These are phyloP conservation scores for Candida montana DNA, from an alignment of 805 yeast species.

Conservation along the genomic window DNA sequence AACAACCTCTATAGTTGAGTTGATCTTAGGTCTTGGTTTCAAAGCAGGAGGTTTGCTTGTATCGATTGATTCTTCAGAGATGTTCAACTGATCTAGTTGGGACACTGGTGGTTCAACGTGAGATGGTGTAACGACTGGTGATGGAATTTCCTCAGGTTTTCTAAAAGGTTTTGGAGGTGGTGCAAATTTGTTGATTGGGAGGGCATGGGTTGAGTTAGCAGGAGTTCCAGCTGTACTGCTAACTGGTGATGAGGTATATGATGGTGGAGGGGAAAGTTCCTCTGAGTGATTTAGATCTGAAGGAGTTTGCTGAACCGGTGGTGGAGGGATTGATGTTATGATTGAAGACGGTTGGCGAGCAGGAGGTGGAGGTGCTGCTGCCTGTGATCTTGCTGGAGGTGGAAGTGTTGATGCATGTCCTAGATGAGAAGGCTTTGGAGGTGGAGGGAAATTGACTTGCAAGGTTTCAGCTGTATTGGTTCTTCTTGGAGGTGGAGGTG, in stretches of 20 bases:
- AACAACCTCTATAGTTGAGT: not conserved
- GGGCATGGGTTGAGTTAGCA: not conserved
- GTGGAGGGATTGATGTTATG: too few species aligned
- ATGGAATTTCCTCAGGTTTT: not conserved
- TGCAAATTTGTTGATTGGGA: slow-evolving; percentile 8
- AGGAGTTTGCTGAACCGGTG: too few species aligned
- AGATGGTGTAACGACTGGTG: too few species aligned
- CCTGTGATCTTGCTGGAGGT: too few species aligned
- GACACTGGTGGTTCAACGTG: too few species aligned
- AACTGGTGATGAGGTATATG: not conserved
- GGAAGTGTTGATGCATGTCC: not conserved
- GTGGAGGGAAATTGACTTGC: slow-evolving; percentile 9
- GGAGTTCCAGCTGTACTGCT: not conserved
- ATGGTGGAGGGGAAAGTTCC: slow-evolving; percentile 2
- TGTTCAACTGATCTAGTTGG: too few species aligned
- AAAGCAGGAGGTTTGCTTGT: not conserved
- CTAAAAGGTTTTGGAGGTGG: slow-evolving; percentile 23
- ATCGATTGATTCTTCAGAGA: too few species aligned
- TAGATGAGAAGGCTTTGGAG: slow-evolving; percentile 7
- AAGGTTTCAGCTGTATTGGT: not conserved
- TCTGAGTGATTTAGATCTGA: not conserved
- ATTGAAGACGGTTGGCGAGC: slow-evolving; percentile 1
- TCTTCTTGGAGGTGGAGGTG: slow-evolving; percentile 7
- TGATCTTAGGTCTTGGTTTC: slow-evolving; percentile 1
- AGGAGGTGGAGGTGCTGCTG: slow-evolving; percentile 1